phyloP scores from a whole-genome alignment of 1,284 basidiomycete genomes.

The Sutorius eximius region DNA sequence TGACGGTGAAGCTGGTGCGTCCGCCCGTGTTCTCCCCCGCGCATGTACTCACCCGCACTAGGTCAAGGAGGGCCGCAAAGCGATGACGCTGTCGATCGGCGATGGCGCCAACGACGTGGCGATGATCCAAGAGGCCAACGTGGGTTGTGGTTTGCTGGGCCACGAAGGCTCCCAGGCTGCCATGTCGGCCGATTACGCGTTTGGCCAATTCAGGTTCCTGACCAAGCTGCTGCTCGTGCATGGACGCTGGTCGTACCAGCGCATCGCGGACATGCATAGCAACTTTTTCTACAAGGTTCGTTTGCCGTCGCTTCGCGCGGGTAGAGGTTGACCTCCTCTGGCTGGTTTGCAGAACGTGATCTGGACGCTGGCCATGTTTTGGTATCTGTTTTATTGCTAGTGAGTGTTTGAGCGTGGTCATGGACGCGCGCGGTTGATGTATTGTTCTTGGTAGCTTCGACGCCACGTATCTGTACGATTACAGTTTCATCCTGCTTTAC shows the following conservation, averaged over 20 bases:
- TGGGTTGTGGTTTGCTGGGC: conserved; percentile 92
- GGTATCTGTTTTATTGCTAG: conserved; percentile 90
- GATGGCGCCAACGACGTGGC: conserved; percentile 96
- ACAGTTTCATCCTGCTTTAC: conserved; percentile 89
- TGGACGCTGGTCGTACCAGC: conserved; percentile 95
- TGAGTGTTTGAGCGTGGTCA: conserved; percentile 35
- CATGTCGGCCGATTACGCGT: conserved; percentile 98
- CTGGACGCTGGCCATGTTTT: conserved; percentile 92
- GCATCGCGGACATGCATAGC: conserved; percentile 95
- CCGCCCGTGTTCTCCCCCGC: conserved; percentile 11
- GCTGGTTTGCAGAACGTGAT: conserved; percentile 67
- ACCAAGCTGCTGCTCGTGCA: conserved; percentile 93
- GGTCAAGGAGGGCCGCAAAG: conserved; percentile 94
- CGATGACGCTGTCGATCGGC: conserved; percentile 96
- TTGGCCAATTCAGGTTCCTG: conserved; percentile 95
- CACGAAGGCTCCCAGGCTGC: conserved; percentile 97
- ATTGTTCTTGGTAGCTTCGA: conserved; percentile 64
- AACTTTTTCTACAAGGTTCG: conserved; percentile 98
- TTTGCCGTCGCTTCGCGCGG: conserved; percentile 1
- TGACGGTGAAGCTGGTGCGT: conserved; percentile 88
- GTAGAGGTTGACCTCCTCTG: conserved; percentile 1
- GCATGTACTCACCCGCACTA: conserved; percentile 32
- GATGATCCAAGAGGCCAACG: conserved; percentile 98
- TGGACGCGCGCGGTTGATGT: conserved; percentile 12
- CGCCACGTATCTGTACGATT: conserved; percentile 94